Conservation (phyloP, 331 rosid genomes). For the Stylosanthes scabra region DNA sequence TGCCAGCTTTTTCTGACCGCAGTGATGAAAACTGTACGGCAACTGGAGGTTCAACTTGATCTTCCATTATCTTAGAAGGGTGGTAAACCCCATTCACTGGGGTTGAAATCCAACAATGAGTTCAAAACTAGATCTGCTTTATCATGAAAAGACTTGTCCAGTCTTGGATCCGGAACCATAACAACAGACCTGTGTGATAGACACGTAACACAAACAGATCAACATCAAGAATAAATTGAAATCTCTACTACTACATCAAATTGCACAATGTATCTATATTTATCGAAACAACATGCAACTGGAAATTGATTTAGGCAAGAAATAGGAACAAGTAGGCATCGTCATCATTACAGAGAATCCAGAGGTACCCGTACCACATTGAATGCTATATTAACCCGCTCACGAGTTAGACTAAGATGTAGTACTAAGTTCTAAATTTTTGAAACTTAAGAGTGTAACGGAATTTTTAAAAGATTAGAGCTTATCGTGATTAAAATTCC, state of each 20-base stretch:
- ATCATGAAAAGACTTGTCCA: constrained; percentile 68
- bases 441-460: constrained; percentile 1
- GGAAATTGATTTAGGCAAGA: constrained; percentile 1
- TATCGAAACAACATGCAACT: constrained; percentile 13
- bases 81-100: constrained; percentile 84
- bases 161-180: constrained; percentile 94
- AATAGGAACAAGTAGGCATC: not conserved
- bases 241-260: not conserved
- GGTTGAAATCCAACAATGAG: constrained; percentile 83
- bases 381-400: constrained; percentile 20
- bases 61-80: constrained; percentile 68
- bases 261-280: constrained; percentile 8
- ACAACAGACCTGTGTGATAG: constrained; percentile 64
- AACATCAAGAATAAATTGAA: constrained; percentile 30
- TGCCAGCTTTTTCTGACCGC: constrained; percentile 23
- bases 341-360: constrained; percentile 16
- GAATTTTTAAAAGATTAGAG: not conserved
- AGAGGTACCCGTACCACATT: not conserved
- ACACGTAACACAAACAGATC: constrained; percentile 20
- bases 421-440: not conserved
- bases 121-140: constrained; percentile 79
- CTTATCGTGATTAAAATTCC: constrained; percentile 1
- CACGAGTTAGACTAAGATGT: not conserved
- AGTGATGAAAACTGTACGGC: not conserved
- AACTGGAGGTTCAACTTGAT: constrained; percentile 38